These are phyloP conservation scores for Hypoxylon sp. DNA, from an alignment of 2,329 filamentous ascomycete genomes.

Conservation along the genomic window DNA sequence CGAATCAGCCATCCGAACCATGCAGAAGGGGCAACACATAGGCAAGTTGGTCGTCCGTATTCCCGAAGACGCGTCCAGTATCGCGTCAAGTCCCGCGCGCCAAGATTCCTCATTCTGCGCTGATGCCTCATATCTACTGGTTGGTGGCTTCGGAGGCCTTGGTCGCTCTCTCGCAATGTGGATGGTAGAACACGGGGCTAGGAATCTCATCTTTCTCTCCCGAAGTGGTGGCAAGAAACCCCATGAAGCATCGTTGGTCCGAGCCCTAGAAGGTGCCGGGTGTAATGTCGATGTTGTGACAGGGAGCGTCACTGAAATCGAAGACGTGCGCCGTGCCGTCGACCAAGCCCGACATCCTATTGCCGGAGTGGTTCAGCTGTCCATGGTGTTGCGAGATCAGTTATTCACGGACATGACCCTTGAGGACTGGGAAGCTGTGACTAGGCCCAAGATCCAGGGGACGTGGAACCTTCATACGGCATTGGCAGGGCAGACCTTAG, in stretches of 20 bases:
- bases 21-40: slow-evolving; percentile 57
- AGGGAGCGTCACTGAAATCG: background rate
- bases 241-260: slow-evolving; percentile 28
- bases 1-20: slow-evolving; percentile 54
- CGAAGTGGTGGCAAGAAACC: slow-evolving; percentile 47
- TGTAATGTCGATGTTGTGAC: slow-evolving; percentile 16
- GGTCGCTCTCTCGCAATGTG: slow-evolving; percentile 49
- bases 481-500: background rate
- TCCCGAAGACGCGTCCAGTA: background rate
- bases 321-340: slow-evolving; percentile 5
- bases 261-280: slow-evolving; percentile 42
- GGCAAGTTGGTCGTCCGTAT: slow-evolving; percentile 53
- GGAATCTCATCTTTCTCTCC: slow-evolving; percentile 58
- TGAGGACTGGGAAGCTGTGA: slow-evolving; percentile 1
- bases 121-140: slow-evolving; percentile 49
- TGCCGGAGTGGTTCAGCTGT: slow-evolving; percentile 10
- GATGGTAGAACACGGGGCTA: slow-evolving; percentile 57
- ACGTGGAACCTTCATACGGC: background rate
- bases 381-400: slow-evolving; percentile 10
- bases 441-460: background rate
- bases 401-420: slow-evolving; percentile 10
- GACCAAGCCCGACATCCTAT: background rate
- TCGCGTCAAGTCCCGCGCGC: background rate
- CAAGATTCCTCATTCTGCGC: background rate
- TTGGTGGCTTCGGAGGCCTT: slow-evolving; percentile 54